Base-by-base conservation (phyloP, 2,329 filamentous ascomycete species). In the Trichophaea hybrida region DNA sequence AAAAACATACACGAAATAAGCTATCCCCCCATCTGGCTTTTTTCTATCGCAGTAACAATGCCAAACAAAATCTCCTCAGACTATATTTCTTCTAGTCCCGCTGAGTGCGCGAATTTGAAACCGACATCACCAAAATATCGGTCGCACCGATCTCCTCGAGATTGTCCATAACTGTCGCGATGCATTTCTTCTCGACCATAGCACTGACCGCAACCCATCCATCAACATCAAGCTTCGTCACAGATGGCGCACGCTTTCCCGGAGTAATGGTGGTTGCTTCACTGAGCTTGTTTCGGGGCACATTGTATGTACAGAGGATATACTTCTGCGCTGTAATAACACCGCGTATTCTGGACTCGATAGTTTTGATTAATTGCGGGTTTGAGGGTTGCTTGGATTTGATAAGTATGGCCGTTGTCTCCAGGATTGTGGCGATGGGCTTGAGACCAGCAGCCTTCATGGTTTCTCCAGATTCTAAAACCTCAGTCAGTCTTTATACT, bases 261-360 rank as follows among this genome's bases (percentile, higher is more conserved):
- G 93, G 93, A 0, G 93, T 96, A 71, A 97, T 86, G 67, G 79
- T 79, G 51, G 79, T 81, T 6, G 86, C 90, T 35, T 76, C 75
- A 6, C 77, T 69, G 59, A 98, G 80, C 57, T 80, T 79, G 52
- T 74, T 71, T 62, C 90, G 82, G 67, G 86, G 80, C 61, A 97
- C 81, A 74, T 98, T 98, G 78, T 97, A 98, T 71, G 94, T 89
- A 76, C 93, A 97, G 34, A 97, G 81, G 33, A 97, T 88, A 71
- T 86, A 97, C 73, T 83, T 85, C 75, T 98, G 88, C 7, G 93
- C 93, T 46, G 88, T 91, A 70, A 98, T 97, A 64, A 98, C 90
- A 72, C 93, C 93, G 61, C 82, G 80, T 70, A 98, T 95, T 69
- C 93, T 83, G 8, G 85, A 84, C 33, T 86, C 81, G 69, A 98